phyloP scores from a whole-genome alignment of 441 rosid genomes.

The Jatropha podagrica region DNA sequence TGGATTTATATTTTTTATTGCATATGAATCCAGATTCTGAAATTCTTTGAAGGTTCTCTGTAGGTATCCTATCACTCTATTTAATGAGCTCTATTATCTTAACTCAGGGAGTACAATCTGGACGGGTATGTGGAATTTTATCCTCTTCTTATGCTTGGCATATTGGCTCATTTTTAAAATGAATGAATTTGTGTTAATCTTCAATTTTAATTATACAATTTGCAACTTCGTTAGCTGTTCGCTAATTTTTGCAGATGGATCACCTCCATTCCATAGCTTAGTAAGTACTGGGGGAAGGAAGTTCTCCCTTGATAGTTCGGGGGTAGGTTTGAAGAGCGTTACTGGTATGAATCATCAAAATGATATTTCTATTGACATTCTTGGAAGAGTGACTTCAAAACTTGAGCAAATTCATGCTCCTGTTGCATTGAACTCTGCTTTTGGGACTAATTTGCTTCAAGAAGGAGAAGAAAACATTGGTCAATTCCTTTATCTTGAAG shows the following conservation, averaged over 20 bases:
- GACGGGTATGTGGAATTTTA: constrained; percentile 54
- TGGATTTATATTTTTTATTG: constrained; percentile 8
- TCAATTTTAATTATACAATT: neutral
- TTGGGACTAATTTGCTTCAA: constrained; percentile 80
- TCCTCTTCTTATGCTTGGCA: neutral
- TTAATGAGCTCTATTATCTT: constrained; percentile 92
- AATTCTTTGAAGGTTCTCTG: constrained; percentile 17
- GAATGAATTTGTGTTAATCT: neutral
- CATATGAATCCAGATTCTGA: constrained; percentile 14
- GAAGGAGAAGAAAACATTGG: constrained; percentile 93
- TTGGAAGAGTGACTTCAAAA: constrained; percentile 65
- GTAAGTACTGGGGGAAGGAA: constrained; percentile 53
- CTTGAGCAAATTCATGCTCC: constrained; percentile 68
- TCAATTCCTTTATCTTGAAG: constrained; percentile 91
- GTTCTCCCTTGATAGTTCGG: constrained; percentile 70
- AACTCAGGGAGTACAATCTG: constrained; percentile 89
- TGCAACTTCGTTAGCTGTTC: neutral
- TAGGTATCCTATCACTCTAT: constrained; percentile 84
- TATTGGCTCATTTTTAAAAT: neutral
- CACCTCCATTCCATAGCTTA: constrained; percentile 66
- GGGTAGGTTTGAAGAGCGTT: constrained; percentile 32
- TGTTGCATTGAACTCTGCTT: constrained; percentile 62
- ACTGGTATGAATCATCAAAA: constrained; percentile 30
- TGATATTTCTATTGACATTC: constrained; percentile 57
- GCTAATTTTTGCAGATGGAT: constrained; percentile 58